A percentile compares a stretch with the other conserved stretches of the same genome.
Evolutionary conservation across 129 eudicot genomes (phyloP).

Genomic region (Arctium minus): DNA sequence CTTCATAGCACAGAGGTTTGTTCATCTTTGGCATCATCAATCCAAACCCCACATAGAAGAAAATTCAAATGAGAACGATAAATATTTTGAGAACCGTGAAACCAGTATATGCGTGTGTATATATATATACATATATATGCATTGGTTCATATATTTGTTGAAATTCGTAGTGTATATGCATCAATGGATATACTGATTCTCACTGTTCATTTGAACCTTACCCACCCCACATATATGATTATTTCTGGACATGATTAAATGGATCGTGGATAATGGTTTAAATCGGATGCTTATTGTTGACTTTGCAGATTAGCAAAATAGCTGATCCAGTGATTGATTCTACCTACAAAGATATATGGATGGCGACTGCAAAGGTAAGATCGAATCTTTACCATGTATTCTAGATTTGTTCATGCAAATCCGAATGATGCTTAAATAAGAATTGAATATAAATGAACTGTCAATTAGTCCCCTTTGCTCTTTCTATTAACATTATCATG

Average conservation of each 20-base stretch:
- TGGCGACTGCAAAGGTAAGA: conserved; percentile 91
- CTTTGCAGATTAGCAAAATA: conserved; percentile 59
- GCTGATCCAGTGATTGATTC: conserved; percentile 86
- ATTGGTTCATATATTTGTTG: not conserved
- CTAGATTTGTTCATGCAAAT: conserved; percentile 8
- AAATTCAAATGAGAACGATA: not conserved
- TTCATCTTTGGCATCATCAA: not conserved
- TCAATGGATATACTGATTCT: not conserved
- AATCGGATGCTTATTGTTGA: conserved; percentile 12
- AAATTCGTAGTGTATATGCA: not conserved
- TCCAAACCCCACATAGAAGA: not conserved
- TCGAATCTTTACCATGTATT: not conserved
- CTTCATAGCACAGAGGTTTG: conserved; percentile 75
- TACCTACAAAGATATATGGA: conserved; percentile 98
- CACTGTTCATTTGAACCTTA: not conserved
- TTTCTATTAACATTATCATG: not conserved
- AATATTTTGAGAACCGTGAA: not conserved
- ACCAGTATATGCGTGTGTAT: not conserved
- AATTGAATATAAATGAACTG: not conserved
- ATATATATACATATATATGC: no score
- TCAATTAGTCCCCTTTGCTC: not conserved
- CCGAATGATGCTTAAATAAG: not conserved
- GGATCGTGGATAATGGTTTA: not conserved
- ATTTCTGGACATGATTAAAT: not conserved
- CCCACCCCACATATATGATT: not conserved